Percentiles rank a stretch among this genome's conserved stretches.
Evolutionary conservation across 75 land plant species (phyloP).

Genomic region (Isoetes taiwanensis): DNA sequence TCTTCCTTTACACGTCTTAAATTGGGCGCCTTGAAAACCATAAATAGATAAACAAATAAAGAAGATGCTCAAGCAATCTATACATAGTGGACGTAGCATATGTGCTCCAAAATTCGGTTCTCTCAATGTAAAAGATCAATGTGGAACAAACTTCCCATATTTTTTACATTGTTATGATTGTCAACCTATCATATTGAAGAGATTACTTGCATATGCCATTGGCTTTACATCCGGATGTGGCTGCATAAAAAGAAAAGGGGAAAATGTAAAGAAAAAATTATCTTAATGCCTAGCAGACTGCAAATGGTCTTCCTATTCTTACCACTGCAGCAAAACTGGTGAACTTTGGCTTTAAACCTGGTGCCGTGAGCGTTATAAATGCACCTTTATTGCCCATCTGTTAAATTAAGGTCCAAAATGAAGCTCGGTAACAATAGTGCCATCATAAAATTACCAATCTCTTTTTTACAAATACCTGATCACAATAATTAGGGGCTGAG

Average conservation of each 20-base stretch:
- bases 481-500: constrained; percentile 98
- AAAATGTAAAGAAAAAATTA: too few relatives aligned
- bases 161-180: too few relatives aligned
- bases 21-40: too few relatives aligned
- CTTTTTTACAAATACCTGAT: constrained; percentile 49
- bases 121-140: too few relatives aligned
- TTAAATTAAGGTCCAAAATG: neutral
- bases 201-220: constrained; percentile 91
- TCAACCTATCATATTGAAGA: constrained; percentile 61
- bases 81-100: too few relatives aligned
- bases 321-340: constrained; percentile 86
- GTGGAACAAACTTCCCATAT: too few relatives aligned
- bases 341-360: constrained; percentile 73
- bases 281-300: too few relatives aligned
- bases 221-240: constrained; percentile 91
- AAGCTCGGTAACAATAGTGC: neutral
- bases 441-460: neutral
- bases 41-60: too few relatives aligned
- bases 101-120: too few relatives aligned
- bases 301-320: too few relatives aligned
- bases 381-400: constrained; percentile 99
- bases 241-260: constrained; percentile 27
- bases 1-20: too few relatives aligned
- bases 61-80: too few relatives aligned
- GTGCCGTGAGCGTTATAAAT: constrained; percentile 70